Evolutionary conservation across 179 eudicot genomes (phyloP).

Genomic region (Silene coronaria): DNA sequence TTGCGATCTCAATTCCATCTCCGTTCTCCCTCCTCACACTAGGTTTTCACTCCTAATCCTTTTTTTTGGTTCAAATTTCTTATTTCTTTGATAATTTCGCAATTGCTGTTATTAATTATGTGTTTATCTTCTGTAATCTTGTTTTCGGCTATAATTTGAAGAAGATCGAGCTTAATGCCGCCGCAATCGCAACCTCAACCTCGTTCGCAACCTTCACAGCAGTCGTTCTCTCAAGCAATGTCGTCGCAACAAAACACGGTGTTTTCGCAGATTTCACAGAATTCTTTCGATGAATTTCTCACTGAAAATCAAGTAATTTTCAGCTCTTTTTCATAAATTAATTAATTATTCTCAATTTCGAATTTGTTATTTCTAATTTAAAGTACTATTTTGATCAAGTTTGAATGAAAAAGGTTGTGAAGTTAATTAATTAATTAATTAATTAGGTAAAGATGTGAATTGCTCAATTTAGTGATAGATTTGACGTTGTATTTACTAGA

Average conservation of each 20-base stretch:
- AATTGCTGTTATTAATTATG: neutral
- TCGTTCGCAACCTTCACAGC: conserved; percentile 60
- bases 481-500: neutral
- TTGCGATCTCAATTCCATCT: conserved; percentile 86
- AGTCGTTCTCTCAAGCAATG: conserved; percentile 68
- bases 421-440: neutral
- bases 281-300: conserved; percentile 50
- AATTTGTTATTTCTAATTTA: neutral
- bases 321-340: neutral
- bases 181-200: conserved; percentile 48
- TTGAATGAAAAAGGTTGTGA: neutral
- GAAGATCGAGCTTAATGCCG: conserved; percentile 48
- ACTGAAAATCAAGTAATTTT: conserved; percentile 46
- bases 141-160: conserved; percentile 22
- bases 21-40: conserved; percentile 84
- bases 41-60: conserved; percentile 39
- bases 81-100: neutral
- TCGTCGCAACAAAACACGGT: conserved; percentile 61
- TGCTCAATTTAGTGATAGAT: neutral
- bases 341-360: neutral
- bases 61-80: neutral
- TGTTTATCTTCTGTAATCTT: neutral
- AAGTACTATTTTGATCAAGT: neutral
- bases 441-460: neutral
- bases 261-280: conserved; percentile 82